A percentile compares a stretch with the other conserved stretches of the same genome.
Evolutionary conservation across 2,329 filamentous ascomycete genomes (phyloP).

Genomic region (Arthrocladium fulminans): DNA sequence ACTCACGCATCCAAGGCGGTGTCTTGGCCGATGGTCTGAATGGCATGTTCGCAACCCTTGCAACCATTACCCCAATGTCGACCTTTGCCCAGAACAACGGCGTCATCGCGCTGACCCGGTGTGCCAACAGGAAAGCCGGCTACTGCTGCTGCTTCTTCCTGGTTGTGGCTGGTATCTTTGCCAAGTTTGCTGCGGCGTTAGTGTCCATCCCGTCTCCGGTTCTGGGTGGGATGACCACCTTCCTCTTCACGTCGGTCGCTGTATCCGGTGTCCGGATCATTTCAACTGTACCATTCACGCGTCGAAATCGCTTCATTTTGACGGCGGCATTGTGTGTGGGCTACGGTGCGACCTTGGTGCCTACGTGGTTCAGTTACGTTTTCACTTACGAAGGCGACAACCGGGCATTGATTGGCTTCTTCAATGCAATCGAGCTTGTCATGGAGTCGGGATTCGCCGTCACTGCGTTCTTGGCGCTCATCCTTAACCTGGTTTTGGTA

Average conservation of each 20-base stretch:
- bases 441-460: slow-evolving; percentile 57
- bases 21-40: slow-evolving; percentile 60
- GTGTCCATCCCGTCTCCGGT: slow-evolving; percentile 52
- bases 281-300: slow-evolving; percentile 52
- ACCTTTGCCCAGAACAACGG: slow-evolving; percentile 63
- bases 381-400: slow-evolving; percentile 46
- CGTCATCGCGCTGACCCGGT: slow-evolving; percentile 58
- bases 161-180: slow-evolving; percentile 60
- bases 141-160: slow-evolving; percentile 59
- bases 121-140: slow-evolving; percentile 59
- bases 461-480: slow-evolving; percentile 61
- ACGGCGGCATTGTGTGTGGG: slow-evolving; percentile 54
- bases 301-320: slow-evolving; percentile 58
- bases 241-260: slow-evolving; percentile 58
- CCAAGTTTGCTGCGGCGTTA: slow-evolving; percentile 61
- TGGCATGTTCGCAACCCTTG: slow-evolving; percentile 53
- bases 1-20: slow-evolving; percentile 61
- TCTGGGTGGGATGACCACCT: slow-evolving; percentile 47
- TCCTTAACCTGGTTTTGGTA: slow-evolving; percentile 63
- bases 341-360: slow-evolving; percentile 44
- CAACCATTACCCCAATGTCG: slow-evolving; percentile 60
- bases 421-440: slow-evolving; percentile 50
- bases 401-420: slow-evolving; percentile 55
- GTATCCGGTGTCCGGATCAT: slow-evolving; percentile 60
- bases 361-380: slow-evolving; percentile 37